Base-by-base conservation (phyloP, 768 basidiomycete species). In the Hypholoma sublateritium region DNA sequence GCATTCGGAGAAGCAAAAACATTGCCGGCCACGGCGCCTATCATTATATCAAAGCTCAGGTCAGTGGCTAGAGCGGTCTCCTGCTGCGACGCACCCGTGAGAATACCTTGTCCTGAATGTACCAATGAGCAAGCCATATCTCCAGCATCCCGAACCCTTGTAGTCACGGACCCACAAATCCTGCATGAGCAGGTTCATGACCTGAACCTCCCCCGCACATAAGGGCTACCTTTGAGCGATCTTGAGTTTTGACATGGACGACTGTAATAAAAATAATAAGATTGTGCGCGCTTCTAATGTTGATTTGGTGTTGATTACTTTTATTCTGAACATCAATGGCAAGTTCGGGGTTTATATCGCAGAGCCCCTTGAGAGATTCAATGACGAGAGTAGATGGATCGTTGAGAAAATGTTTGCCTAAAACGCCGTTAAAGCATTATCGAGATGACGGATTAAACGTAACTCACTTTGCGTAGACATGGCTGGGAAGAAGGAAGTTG, bases 1-100 rank as follows among this genome's bases (percentile, higher is more conserved):
- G 93, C 83, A 63, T 87, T 95, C 0, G 95, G 95, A 16, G 90
- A 92, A 2, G 95, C 94, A 67, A 97, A 98, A 37, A 97, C 77
- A 63, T 83, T 90, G 7, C 95, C 95, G 62, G 88, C 92, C 7
- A 96, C 89, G 32, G 94, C 92, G 25, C 70, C 77, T 79, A 42
- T 34, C 22, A n/a, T 25, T 13, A 32, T 32, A 2, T 32, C 28
- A 32, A n/a, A n/a, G n/a, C 13, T 14, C 21, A 50, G 41, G 8
- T 48, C 28, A 9, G 28, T 9, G 21, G 11, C n/a, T 6, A 13
- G 22, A 22, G 11, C 43, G 43, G 19, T 12, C 5, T 11, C 17
- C 19, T 28, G 42, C 52, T 2, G 25, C 3, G 36, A 58, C 69
- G 24, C 68, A 87, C 89, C 89, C 36, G 85, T 85, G 41, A 96